Percentiles rank a stretch among this genome's conserved stretches.
Evolutionary conservation across 768 basidiomycete species (phyloP).

Genomic region (Rhodotorula babjevae): DNA sequence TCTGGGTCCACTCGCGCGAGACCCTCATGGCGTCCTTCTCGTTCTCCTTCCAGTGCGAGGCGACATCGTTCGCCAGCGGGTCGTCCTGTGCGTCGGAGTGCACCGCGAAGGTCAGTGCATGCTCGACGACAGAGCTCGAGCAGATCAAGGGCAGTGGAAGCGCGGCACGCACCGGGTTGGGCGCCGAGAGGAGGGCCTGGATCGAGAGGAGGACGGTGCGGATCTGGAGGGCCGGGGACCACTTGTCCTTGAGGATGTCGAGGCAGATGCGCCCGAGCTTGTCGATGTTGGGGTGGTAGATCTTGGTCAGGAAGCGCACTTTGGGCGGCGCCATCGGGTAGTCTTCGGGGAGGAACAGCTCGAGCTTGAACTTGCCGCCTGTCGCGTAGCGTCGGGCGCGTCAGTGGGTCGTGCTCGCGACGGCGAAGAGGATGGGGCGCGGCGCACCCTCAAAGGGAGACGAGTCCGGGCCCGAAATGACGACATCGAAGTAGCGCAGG

Average conservation of each 20-base stretch:
- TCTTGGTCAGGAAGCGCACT: conserved; percentile 60
- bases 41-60: conserved; percentile 98
- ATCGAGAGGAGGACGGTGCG: conserved; percentile 93
- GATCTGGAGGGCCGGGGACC: conserved; percentile 98
- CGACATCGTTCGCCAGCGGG: conserved; percentile 81
- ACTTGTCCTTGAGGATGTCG: conserved; percentile 99
- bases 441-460: conserved; percentile 77
- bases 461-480: conserved; percentile 87
- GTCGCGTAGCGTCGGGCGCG: neutral
- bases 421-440: neutral
- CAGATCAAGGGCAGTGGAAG: neutral
- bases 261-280: conserved; percentile 97
- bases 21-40: conserved; percentile 88
- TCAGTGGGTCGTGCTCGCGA: neutral
- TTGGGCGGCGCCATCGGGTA: conserved; percentile 99
- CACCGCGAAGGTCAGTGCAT: neutral
- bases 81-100: conserved; percentile 56
- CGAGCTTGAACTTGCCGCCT: conserved; percentile 93
- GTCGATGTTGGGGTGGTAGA: conserved; percentile 99
- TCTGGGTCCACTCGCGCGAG: conserved; percentile 90
- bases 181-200: conserved; percentile 91
- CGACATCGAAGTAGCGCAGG: conserved; percentile 95
- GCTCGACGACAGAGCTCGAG: no score
- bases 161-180: conserved; percentile 63
- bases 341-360: conserved; percentile 95